Percentiles rank a stretch among this genome's conserved stretches.
Conservation (phyloP, 1,139 yeast species). For the Nematodospora anomalae region DNA sequence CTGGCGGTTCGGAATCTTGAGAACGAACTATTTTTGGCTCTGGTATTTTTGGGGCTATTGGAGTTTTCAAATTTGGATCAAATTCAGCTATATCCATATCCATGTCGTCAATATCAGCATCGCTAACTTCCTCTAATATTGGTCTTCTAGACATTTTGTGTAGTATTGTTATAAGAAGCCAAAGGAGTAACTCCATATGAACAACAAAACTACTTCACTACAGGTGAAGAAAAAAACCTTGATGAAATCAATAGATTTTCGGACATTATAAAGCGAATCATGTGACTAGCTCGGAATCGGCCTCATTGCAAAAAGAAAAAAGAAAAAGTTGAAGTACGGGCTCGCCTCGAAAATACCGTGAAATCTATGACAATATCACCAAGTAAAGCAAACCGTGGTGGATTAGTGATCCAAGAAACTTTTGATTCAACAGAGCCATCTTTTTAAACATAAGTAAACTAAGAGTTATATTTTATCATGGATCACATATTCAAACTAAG, state of each 20-base stretch:
- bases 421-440: neutral
- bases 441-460: neutral
- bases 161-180: neutral
- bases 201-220: neutral
- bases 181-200: neutral
- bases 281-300: too few relatives aligned
- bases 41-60: conserved; percentile 65
- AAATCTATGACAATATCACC: too few relatives aligned
- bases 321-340: too few relatives aligned
- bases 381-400: too few relatives aligned
- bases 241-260: neutral
- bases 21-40: conserved; percentile 61
- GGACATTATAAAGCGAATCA: neutral
- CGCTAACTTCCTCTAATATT: conserved; percentile 77
- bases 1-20: conserved; percentile 48
- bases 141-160: conserved; percentile 57
- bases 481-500: conserved; percentile 5
- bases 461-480: neutral
- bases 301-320: too few relatives aligned
- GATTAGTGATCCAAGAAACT: too few relatives aligned
- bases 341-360: too few relatives aligned
- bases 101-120: conserved; percentile 87
- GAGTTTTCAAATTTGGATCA: conserved; percentile 70
- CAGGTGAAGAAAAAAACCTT: neutral
- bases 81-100: conserved; percentile 92